These are phyloP conservation scores for Boletus fagicola DNA, from an alignment of 768 basidiomycete genomes.

Conservation along the genomic window DNA sequence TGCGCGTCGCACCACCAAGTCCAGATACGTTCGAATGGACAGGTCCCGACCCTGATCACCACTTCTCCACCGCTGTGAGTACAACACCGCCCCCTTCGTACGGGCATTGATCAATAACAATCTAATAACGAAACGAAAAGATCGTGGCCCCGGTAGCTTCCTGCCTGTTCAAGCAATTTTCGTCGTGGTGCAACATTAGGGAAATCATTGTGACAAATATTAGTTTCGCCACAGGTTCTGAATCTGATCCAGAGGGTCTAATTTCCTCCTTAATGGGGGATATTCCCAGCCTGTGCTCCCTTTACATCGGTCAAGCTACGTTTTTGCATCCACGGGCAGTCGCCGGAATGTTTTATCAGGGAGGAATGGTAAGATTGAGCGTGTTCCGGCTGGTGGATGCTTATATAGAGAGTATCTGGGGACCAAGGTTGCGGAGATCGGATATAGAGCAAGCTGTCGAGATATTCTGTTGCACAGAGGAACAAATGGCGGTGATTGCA, in stretches of 20 bases:
- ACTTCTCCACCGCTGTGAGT: constrained; percentile 61
- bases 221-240: constrained; percentile 33
- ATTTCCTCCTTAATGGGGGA: constrained; percentile 34
- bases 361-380: constrained; percentile 26
- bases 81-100: neutral
- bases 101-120: neutral
- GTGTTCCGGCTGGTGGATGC: constrained; percentile 49
- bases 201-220: constrained; percentile 50
- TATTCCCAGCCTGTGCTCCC: constrained; percentile 39
- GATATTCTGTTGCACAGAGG: constrained; percentile 7
- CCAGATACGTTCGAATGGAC: constrained; percentile 53
- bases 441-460: constrained; percentile 43
- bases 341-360: constrained; percentile 36
- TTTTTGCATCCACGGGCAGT: constrained; percentile 43
- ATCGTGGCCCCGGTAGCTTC: constrained; percentile 26
- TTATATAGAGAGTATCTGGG: constrained; percentile 60
- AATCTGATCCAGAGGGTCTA: constrained; percentile 10
- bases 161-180: constrained; percentile 26
- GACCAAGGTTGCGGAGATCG: constrained; percentile 46
- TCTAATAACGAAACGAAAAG: constrained; percentile 3
- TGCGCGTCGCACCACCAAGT: constrained; percentile 27
- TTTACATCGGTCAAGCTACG: constrained; percentile 51
- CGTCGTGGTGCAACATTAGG: constrained; percentile 43
- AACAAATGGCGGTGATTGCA: constrained; percentile 23
- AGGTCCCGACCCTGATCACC: constrained; percentile 60